phyloP scores from a whole-genome alignment of 2,329 filamentous ascomycete species.

The Erysiphe pulchra region DNA sequence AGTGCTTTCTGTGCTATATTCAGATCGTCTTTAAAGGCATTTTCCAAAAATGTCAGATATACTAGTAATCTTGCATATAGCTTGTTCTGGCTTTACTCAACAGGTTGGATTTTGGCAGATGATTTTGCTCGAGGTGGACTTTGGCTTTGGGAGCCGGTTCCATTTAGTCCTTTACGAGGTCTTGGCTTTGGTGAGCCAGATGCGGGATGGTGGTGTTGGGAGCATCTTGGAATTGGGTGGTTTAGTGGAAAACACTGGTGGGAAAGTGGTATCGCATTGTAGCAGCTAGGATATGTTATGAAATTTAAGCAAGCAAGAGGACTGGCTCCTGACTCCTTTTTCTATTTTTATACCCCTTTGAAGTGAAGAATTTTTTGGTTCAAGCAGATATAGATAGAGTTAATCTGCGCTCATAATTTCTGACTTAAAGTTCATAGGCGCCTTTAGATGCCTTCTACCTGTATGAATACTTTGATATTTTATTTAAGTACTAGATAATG shows the following conservation, averaged over 20 bases:
- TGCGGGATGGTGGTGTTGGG: slow-evolving; percentile 44
- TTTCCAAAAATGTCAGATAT: slow-evolving; percentile 23
- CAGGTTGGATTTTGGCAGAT: slow-evolving; percentile 39
- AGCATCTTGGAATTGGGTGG: slow-evolving; percentile 23
- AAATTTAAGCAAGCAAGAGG: too few relatives aligned
- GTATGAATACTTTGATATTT: too few relatives aligned
- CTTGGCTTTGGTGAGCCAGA: slow-evolving; percentile 34
- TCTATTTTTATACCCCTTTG: too few relatives aligned
- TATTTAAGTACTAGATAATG: too few relatives aligned
- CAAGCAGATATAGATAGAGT: too few relatives aligned
- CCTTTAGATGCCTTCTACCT: too few relatives aligned
- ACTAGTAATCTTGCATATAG: slow-evolving; percentile 35
- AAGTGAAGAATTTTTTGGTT: too few relatives aligned
- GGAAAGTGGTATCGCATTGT: slow-evolving; percentile 21
- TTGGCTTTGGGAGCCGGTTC: slow-evolving; percentile 66
- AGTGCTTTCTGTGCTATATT: slow-evolving; percentile 16
- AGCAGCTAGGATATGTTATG: too few relatives aligned
- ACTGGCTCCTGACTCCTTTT: too few relatives aligned
- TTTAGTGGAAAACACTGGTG: slow-evolving; percentile 38
- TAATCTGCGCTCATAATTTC: too few relatives aligned
- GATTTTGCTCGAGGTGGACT: slow-evolving; percentile 51
- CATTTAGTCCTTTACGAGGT: slow-evolving; percentile 41
- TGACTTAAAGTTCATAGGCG: too few relatives aligned
- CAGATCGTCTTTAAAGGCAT: slow-evolving; percentile 9
- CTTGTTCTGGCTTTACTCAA: slow-evolving; percentile 40